Conservation (phyloP, 495 filamentous ascomycete genomes). For the Trichoderma erinaceum region DNA sequence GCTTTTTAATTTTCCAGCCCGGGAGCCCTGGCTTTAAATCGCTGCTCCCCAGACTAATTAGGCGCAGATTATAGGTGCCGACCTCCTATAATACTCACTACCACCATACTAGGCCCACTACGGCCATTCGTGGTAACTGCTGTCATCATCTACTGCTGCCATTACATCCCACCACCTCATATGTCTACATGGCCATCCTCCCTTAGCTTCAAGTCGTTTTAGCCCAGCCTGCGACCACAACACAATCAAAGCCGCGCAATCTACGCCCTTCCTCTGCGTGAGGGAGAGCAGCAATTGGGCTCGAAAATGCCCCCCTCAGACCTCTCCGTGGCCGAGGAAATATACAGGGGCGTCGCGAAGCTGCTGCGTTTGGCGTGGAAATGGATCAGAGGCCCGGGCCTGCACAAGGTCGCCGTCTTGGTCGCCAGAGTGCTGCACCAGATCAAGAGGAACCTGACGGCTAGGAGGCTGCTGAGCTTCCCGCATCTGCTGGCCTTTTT, state of each 20-base stretch:
- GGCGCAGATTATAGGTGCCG: too few relatives aligned
- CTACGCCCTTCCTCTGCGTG: background rate
- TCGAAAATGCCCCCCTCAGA: background rate
- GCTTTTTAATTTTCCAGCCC: background rate
- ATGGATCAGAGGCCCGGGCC: constrained; percentile 12
- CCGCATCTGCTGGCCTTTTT: constrained; percentile 59
- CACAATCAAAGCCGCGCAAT: background rate
- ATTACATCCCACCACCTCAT: background rate
- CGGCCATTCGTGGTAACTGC: background rate
- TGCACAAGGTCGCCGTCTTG: constrained; percentile 2
- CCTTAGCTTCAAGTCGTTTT: background rate
- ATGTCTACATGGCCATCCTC: background rate
- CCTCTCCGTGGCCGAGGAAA: constrained; percentile 15
- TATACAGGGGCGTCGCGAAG: constrained; percentile 5
- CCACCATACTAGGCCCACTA: too few relatives aligned
- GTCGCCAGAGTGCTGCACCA: constrained; percentile 20
- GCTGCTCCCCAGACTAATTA: background rate
- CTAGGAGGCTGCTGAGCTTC: constrained; percentile 47
- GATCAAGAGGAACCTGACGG: constrained; percentile 37
- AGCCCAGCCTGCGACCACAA: background rate
- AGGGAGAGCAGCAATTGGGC: background rate
- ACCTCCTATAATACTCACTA: too few relatives aligned
- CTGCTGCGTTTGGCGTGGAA: constrained; percentile 9
- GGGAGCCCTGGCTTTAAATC: background rate
- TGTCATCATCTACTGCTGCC: background rate